phyloP scores from a whole-genome alignment of 2,329 filamentous ascomycete genomes.

The Cladosporium sphaerospermum region DNA sequence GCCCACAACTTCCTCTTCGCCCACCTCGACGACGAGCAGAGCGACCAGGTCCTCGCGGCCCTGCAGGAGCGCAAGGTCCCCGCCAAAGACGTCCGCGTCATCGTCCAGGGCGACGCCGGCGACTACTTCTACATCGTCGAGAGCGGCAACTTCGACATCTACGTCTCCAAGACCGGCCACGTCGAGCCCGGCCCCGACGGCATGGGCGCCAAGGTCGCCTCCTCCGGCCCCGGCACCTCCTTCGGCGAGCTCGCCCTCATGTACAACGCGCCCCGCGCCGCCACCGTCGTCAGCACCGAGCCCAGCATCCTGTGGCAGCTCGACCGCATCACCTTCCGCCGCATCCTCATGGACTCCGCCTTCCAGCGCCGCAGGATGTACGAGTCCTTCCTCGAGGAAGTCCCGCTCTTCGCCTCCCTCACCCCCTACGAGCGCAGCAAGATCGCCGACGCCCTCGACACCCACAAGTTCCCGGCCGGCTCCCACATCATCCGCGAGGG shows the following conservation, averaged over 20 bases:
- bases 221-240: constrained; percentile 79
- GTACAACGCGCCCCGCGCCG: constrained; percentile 96
- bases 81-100: constrained; percentile 83
- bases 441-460: constrained; percentile 93
- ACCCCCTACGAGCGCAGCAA: constrained; percentile 93
- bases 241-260: constrained; percentile 96
- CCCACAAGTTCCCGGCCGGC: constrained; percentile 73
- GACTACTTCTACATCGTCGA: constrained; percentile 99
- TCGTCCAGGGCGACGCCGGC: constrained; percentile 88
- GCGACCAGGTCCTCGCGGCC: constrained; percentile 77
- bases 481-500: constrained; percentile 86
- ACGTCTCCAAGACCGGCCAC: constrained; percentile 72
- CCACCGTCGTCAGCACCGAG: constrained; percentile 82
- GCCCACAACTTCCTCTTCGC: constrained; percentile 88
- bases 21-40: constrained; percentile 91
- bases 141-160: constrained; percentile 81
- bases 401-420: constrained; percentile 74
- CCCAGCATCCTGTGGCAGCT: constrained; percentile 85
- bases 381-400: constrained; percentile 91
- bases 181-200: constrained; percentile 76
- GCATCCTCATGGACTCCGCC: constrained; percentile 96
- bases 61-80: constrained; percentile 93
- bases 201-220: constrained; percentile 74
- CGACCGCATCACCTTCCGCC: constrained; percentile 91
- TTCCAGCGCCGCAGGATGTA: constrained; percentile 96